These are phyloP conservation scores for Scedosporium dehoogii DNA, from an alignment of 2,329 filamentous ascomycete genomes.

Conservation along the genomic window DNA sequence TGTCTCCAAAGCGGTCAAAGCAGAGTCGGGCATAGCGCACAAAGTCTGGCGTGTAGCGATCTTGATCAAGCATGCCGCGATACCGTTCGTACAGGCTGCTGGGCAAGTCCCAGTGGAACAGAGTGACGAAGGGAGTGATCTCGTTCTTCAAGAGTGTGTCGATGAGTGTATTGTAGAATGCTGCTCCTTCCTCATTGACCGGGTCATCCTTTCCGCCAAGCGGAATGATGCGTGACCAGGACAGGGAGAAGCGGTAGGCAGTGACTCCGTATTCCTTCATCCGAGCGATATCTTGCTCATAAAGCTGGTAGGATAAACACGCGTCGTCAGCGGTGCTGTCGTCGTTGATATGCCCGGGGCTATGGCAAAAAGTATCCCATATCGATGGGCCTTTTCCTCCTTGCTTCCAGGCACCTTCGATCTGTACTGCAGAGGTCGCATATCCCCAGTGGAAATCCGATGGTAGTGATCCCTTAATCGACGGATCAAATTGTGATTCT, in stretches of 20 bases:
- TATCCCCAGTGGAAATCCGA: constrained; percentile 22
- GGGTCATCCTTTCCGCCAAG: constrained; percentile 53
- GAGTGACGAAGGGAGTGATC: constrained; percentile 50
- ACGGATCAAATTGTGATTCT: not conserved
- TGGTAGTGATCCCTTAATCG: not conserved
- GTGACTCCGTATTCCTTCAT: constrained; percentile 49
- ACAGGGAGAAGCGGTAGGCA: constrained; percentile 54
- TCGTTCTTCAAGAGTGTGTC: constrained; percentile 47
- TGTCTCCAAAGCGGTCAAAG: constrained; percentile 45
- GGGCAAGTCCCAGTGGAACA: constrained; percentile 58
- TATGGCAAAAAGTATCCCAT: constrained; percentile 30
- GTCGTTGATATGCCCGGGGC: constrained; percentile 27
- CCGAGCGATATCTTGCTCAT: constrained; percentile 45
- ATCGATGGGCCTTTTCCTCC: constrained; percentile 31
- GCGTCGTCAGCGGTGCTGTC: constrained; percentile 28
- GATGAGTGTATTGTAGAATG: constrained; percentile 50
- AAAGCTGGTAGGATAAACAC: constrained; percentile 27
- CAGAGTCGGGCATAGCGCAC: constrained; percentile 47
- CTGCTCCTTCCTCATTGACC: constrained; percentile 48
- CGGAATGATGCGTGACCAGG: constrained; percentile 56
- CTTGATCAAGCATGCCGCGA: constrained; percentile 50
- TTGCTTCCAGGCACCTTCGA: constrained; percentile 30
- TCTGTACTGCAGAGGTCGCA: constrained; percentile 28
- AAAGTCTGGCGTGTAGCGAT: constrained; percentile 51
- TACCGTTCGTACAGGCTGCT: constrained; percentile 49